Base-by-base conservation (phyloP, 2,329 filamentous ascomycete species). In the Ophiocordyceps camponoti-saundersi region DNA sequence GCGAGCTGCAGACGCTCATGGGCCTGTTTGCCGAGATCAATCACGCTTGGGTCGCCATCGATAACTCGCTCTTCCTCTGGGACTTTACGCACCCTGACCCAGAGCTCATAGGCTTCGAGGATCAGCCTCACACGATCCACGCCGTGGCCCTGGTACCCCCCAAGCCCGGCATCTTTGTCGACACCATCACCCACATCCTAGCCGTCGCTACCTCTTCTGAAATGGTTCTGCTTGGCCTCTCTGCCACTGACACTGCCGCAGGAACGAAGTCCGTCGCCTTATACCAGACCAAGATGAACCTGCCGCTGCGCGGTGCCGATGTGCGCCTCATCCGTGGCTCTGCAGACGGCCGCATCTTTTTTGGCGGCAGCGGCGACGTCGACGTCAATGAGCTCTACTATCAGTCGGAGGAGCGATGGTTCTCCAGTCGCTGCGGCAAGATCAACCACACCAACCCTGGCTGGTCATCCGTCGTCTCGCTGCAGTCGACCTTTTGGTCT, bases 381-480 rank as follows among this genome's bases (percentile, higher is more conserved):
- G 89, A 96, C 56, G 79, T 98, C 44, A 86, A 92, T 61, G 92
- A 98, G 64, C 75, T 98, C 47, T 89, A 84, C 54, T 98, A 98
- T 61, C 90, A 96, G 64, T 88, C 95, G 58, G 88, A 96, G 62
- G 92, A 98, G 65, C 83, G 85, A 55, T 98, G 92, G 92, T 98
- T 98, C 60, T 82, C 85, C 46, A 88, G 80, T 62, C 78, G 84
- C 53, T 93, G 86, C 60, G 80, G 82, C 50, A 95, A 89, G 65
- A 80, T 90, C 52, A 93, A 93, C 59, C 92, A 95, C 61, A 90
- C 82, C 44, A 82, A 77, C 60, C 79, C 77, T 3, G 80, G 82
- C 32, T 81, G 85, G 69, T 73, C 74, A 48, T 80, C 77, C 12
- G 72, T 83, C 2, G 68, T 86, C 1, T 68, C 64, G 1, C 53